Evolutionary conservation across 441 rosid genomes (phyloP).

Genomic region (Eruca vesicaria): DNA sequence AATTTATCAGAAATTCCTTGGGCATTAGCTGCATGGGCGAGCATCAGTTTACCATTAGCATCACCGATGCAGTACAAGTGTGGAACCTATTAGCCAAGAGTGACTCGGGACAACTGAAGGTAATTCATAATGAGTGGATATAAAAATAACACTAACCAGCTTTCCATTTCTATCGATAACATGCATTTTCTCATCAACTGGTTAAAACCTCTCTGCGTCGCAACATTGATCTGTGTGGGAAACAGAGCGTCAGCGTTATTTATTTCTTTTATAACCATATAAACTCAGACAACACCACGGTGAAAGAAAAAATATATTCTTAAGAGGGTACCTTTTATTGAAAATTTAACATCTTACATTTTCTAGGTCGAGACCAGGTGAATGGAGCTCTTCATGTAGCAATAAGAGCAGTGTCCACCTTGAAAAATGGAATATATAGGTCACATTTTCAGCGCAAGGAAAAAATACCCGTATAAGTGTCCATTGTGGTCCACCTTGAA

Average conservation of each 20-base stretch:
- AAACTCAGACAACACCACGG: slow-evolving; percentile 23
- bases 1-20: slow-evolving; percentile 95
- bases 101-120: slow-evolving; percentile 18
- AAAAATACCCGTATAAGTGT: background rate
- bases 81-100: slow-evolving; percentile 51
- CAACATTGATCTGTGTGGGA: slow-evolving; percentile 66
- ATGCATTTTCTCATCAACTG: slow-evolving; percentile 85
- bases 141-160: slow-evolving; percentile 47
- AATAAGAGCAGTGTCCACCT: slow-evolving; percentile 98
- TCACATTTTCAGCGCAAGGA: slow-evolving; percentile 6
- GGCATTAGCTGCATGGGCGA: slow-evolving; percentile 99
- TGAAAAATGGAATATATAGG: slow-evolving; percentile 23
- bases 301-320: background rate
- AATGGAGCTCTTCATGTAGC: slow-evolving; percentile 98
- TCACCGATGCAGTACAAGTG: slow-evolving; percentile 82
- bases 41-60: slow-evolving; percentile 99
- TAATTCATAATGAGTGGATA: background rate
- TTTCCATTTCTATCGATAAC: slow-evolving; percentile 80
- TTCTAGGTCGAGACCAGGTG: slow-evolving; percentile 92
- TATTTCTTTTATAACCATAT: slow-evolving; percentile 12
- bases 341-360: slow-evolving; percentile 42
- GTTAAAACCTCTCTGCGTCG: slow-evolving; percentile 83
- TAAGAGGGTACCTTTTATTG: background rate
- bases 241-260: background rate
- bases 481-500: too few relatives aligned